A percentile compares a stretch with the other conserved stretches of the same genome.
These are phyloP conservation scores for Pouteria glomerata DNA, from an alignment of 148 eudicot species.

Conservation along the genomic window DNA sequence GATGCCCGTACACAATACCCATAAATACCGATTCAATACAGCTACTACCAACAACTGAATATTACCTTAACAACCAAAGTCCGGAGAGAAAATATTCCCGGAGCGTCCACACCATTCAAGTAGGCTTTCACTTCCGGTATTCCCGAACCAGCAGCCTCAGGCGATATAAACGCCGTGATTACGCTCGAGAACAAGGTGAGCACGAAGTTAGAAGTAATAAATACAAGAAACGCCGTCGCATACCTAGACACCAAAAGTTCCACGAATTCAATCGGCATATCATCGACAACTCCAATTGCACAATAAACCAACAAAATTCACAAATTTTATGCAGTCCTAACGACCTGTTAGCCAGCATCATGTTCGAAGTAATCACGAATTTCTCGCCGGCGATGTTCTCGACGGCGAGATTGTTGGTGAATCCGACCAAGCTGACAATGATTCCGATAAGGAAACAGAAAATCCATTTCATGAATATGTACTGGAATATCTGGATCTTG, in stretches of 20 bases:
- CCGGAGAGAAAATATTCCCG: slow-evolving; percentile 62
- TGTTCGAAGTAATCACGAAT: slow-evolving; percentile 80
- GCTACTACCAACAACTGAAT: background rate
- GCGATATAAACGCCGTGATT: slow-evolving; percentile 67
- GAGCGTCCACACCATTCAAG: slow-evolving; percentile 95
- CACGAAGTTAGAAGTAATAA: slow-evolving; percentile 61
- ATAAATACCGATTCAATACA: background rate
- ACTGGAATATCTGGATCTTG: slow-evolving; percentile 56
- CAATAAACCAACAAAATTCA: background rate
- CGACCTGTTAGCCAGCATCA: slow-evolving; percentile 67
- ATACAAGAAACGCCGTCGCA: slow-evolving; percentile 59
- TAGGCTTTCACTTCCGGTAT: slow-evolving; percentile 96
- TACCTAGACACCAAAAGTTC: slow-evolving; percentile 34
- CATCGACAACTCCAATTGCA: background rate
- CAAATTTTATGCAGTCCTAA: slow-evolving; percentile 5
- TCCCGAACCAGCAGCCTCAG: slow-evolving; percentile 94
- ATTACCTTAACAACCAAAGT: slow-evolving; percentile 81
- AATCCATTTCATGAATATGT: slow-evolving; percentile 76
- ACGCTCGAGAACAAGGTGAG: slow-evolving; percentile 68
- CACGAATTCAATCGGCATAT: background rate
- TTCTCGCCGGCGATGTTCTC: slow-evolving; percentile 85
- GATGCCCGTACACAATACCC: too few relatives aligned
- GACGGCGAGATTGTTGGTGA: slow-evolving; percentile 66
- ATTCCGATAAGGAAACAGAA: slow-evolving; percentile 67
- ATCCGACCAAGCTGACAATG: slow-evolving; percentile 62